Base-by-base conservation (phyloP, 2,329 filamentous ascomycete genomes). In the Lecanicillium sp. region DNA sequence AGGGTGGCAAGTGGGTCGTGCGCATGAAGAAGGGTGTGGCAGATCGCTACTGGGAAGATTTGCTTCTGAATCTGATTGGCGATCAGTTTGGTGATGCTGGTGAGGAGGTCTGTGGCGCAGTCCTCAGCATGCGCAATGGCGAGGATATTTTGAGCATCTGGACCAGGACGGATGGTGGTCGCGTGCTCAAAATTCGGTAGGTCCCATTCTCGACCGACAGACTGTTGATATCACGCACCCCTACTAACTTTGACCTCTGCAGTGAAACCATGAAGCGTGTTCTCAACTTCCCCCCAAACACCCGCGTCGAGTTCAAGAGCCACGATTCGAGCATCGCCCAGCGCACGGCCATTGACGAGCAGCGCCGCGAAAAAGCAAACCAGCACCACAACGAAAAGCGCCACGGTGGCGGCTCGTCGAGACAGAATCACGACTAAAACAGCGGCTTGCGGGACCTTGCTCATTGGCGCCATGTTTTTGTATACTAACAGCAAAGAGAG, bases 61-160 rank as follows among this genome's bases (percentile, higher is more conserved):
- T 97, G 36, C 68, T 97, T 44, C 71, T 97, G 52, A 88, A 87
- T 18, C 84, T 96, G 52, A 79, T 96, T 42, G 92, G 92, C 31
- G 89, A 97, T 55, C 88, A 96, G 59, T 97, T 98, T 58, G 77
- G 79, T 37, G 92, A 97, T 56, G 89, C 88, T 28, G 79, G 83
- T 36, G 90, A 97, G 51, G 90, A 98, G 60, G 84, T 98, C 30
- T 98, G 90, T 56, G 92, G 92, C 44, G 87, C 86, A 39, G 92
- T 98, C 20, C 74, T 98, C 31, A 97, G 89, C 59, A 86, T 98
- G 46, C 77, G 92, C 46, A 94, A 89, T 55, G 90, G 89, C 31
- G 92, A 98, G 66, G 92, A 98, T 58, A 94, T 97, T 45, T 74
- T 98, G 61, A 96, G 88, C 66, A 88, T 98, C 57, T 98, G 92